Conservation (phyloP, 495 filamentous ascomycete species). For the Aspergillus ellipticus region DNA sequence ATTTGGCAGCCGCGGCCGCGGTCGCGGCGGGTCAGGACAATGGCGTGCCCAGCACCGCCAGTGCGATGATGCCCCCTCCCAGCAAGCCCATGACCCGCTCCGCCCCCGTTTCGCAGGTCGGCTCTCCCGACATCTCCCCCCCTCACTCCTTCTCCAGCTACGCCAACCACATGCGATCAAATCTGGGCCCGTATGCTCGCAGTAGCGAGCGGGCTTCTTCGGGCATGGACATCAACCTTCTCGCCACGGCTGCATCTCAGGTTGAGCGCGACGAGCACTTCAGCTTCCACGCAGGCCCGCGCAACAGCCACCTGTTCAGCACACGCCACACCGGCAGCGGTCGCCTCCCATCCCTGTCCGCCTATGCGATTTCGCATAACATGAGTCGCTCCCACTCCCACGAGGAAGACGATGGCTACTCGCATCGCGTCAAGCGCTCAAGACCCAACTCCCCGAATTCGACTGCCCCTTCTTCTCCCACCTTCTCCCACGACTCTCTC, state of each 20-base stretch:
- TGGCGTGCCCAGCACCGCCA: slow-evolving; percentile 46
- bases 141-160: slow-evolving; percentile 84
- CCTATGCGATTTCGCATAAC: slow-evolving; percentile 71
- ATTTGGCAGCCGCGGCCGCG: slow-evolving; percentile 53
- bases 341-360: slow-evolving; percentile 72
- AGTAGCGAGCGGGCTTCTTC: slow-evolving; percentile 44
- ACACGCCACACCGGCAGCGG: slow-evolving; percentile 58
- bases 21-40: slow-evolving; percentile 49
- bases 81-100: slow-evolving; percentile 72
- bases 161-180: slow-evolving; percentile 58
- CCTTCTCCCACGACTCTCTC: slow-evolving; percentile 92
- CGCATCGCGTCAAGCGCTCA: slow-evolving; percentile 77
- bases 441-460: slow-evolving; percentile 90
- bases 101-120: slow-evolving; percentile 83
- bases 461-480: slow-evolving; percentile 95
- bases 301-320: slow-evolving; percentile 49
- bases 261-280: slow-evolving; percentile 75
- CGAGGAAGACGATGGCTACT: slow-evolving; percentile 72
- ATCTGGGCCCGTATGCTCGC: slow-evolving; percentile 63
- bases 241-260: slow-evolving; percentile 87
- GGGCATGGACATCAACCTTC: slow-evolving; percentile 76
- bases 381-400: slow-evolving; percentile 93
- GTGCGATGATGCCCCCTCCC: slow-evolving; percentile 70
- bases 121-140: slow-evolving; percentile 92
- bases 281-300: slow-evolving; percentile 33